phyloP scores from a whole-genome alignment of 208 protist species.

The Wallacemonas sp. region DNA sequence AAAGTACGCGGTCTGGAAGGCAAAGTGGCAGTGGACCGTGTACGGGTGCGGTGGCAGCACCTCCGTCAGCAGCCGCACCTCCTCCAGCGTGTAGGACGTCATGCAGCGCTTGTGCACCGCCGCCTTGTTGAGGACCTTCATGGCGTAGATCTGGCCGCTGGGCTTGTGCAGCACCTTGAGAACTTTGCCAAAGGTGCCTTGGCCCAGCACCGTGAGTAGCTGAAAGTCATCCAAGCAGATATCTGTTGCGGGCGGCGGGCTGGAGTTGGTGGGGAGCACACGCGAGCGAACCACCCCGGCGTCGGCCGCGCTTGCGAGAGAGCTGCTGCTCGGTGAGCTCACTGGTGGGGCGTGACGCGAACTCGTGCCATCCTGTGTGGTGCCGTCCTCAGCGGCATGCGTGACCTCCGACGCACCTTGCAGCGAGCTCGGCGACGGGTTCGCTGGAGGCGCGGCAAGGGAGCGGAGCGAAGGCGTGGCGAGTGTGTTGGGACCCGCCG shows the following conservation, averaged over 20 bases:
- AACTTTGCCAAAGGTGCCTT: constrained; percentile 95
- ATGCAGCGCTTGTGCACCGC: constrained; percentile 82
- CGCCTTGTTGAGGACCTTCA: constrained; percentile 91
- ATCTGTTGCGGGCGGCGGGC: constrained; percentile 19
- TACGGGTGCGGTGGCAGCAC: constrained; percentile 86
- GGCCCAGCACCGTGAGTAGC: constrained; percentile 88
- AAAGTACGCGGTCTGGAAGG: constrained; percentile 89
- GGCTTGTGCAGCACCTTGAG: constrained; percentile 82
- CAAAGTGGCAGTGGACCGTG: constrained; percentile 81
- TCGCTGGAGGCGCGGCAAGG: background rate
- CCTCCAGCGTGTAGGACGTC: constrained; percentile 87
- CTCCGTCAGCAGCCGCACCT: constrained; percentile 70
- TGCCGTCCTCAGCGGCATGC: background rate
- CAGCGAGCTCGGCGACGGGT: too few relatives aligned
- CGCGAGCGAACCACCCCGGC: background rate
- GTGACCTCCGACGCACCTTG: too few relatives aligned
- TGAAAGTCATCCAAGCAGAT: constrained; percentile 83
- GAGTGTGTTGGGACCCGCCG: background rate
- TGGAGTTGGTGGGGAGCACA: background rate
- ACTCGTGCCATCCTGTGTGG: background rate
- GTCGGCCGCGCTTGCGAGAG: constrained; percentile 8
- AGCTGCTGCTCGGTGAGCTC: background rate
- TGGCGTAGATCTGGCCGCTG: constrained; percentile 77
- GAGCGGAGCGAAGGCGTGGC: background rate
- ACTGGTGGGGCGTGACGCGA: too few relatives aligned